These are phyloP conservation scores for Emiliania huxleyi DNA, from an alignment of 78 protist genomes.

Conservation along the genomic window DNA sequence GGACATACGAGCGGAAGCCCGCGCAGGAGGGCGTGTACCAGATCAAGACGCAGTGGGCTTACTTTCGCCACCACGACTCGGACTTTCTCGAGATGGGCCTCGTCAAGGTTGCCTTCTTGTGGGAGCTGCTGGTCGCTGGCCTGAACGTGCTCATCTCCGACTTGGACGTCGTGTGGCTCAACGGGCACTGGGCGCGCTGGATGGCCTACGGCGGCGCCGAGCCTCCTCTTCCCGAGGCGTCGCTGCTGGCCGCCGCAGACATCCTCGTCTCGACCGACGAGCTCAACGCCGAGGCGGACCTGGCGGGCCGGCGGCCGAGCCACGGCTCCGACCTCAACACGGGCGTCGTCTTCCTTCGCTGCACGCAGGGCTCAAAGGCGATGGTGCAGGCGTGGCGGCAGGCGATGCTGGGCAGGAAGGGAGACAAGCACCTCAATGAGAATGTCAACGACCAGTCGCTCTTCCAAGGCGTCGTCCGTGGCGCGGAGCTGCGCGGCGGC, in stretches of 20 bases:
- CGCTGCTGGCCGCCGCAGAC: background rate
- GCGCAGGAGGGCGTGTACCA: background rate
- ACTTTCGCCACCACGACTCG: background rate
- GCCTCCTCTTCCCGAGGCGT: background rate
- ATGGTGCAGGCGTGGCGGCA: background rate
- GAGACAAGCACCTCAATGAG: background rate
- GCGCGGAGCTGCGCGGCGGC: background rate
- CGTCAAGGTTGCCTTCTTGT: background rate
- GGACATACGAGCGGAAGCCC: background rate
- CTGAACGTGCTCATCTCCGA: conserved; percentile 13
- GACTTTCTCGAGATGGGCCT: conserved; percentile 24
- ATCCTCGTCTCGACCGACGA: background rate
- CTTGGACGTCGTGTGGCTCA: conserved; percentile 5
- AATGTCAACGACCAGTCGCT: background rate
- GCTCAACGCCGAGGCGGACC: background rate
- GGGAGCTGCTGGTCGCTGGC: background rate
- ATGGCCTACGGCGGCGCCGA: background rate
- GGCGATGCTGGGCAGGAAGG: background rate
- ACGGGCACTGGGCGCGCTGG: background rate
- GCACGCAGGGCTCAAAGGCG: background rate
- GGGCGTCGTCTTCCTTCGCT: background rate
- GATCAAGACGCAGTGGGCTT: background rate
- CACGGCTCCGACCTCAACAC: background rate
- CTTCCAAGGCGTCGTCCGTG: background rate
- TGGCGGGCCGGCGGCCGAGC: background rate